Evolutionary conservation across 192 early-diverging fungal species (phyloP), one percentile per base, ranked within the genome.

Genomic region (Umbelopsis sp.): DNA sequence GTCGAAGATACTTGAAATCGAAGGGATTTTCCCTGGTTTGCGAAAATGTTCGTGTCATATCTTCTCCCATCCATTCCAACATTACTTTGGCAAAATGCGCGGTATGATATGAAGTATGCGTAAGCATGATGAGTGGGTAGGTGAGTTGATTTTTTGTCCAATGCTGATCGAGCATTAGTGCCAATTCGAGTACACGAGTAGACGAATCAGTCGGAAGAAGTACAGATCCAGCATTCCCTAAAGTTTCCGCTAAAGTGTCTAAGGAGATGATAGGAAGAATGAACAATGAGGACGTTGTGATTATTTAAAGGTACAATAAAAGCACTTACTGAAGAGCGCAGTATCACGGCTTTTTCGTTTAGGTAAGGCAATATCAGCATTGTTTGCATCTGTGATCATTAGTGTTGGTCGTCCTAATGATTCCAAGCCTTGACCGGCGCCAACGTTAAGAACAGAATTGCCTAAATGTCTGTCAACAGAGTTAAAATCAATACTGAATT

Each of bases 51-150:
- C 88, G 78, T 25, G 88, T 89, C 21, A 99, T 83, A 31, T 84
- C 87, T 53, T 92, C 88, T 10, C 93, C 90, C 96, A 98, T 97
- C 97, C 97, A 99, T 79, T 97, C 96, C 47, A 93, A 81, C 88
- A 96, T 96, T 21, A 91, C 90, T 66, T 93, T 93, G 0, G 97
- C 96, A 78, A 90, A 91, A 71, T 92, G 88, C 9, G 92, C 84
- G n/a, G 90, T 90, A 16, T 89, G 86, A 68, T 90, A 87, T 59
- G 86, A 87, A 56, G 89, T 90, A 67, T 93, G 84, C 16, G 91
- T 86, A 36, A 99, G 83, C 45, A 97, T 86, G 47, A 93, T 90
- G 29, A 96, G 81, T 29, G 94, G 91, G 69, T 88, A 89, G 24
- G 71, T 76, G 65, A 86, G 70, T 76, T 87, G 84, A 43, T 83